Base-by-base conservation (phyloP, 23 red algal species). In the Gracilaria vermiculophylla region DNA sequence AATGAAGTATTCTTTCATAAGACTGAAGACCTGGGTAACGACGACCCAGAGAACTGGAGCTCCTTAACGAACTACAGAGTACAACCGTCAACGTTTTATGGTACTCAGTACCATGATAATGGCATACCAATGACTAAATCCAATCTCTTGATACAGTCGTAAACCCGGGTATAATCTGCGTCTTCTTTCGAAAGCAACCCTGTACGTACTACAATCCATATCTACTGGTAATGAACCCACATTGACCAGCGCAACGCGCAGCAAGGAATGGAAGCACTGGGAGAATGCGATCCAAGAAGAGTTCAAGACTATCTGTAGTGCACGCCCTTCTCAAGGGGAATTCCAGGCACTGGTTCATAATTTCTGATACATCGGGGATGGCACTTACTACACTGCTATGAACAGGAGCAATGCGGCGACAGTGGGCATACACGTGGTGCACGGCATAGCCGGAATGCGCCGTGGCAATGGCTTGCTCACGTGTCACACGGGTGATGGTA, bases 281-380 rank as follows among this genome's bases (percentile, higher is more conserved):
- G 35, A 50, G 28, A 76, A 76, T 25, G 83, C 66, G 27, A 76
- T 87, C 10, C 10, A 73, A 24, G 83, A 87, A 41, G 67, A 87
- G 44, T 87, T 76, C 15, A 15, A n/a, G 24, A 76, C 5, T 0
- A n/a, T n/a, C n/a, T n/a, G n/a, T n/a, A n/a, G n/a, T n/a, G n/a
- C n/a, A n/a, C n/a, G n/a, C n/a, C n/a, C n/a, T n/a, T n/a, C n/a
- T n/a, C n/a, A n/a, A n/a, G n/a, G n/a, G n/a, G n/a, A n/a, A n/a
- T n/a, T n/a, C n/a, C n/a, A n/a, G n/a, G n/a, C n/a, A n/a, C n/a
- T n/a, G n/a, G n/a, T n/a, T n/a, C n/a, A n/a, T n/a, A n/a, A n/a
- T n/a, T n/a, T n/a, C n/a, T n/a, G n/a, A n/a, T n/a, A n/a, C n/a
- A n/a, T n/a, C n/a, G n/a, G n/a, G n/a, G n/a, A n/a, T n/a, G n/a